These are phyloP conservation scores for Linderniella brevidens DNA, from an alignment of 257 asterid species.

Conservation along the genomic window DNA sequence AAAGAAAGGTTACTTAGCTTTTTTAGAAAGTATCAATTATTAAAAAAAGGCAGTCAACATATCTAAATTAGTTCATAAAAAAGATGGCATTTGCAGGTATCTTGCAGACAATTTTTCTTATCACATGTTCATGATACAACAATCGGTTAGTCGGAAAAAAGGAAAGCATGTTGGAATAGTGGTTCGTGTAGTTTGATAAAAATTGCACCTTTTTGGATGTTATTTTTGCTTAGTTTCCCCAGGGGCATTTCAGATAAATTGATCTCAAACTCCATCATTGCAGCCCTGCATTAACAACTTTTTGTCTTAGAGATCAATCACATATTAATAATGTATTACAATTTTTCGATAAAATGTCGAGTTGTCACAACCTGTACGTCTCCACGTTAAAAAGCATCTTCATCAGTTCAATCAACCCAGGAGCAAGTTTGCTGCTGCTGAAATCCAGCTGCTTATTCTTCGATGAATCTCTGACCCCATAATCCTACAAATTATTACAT, in stretches of 20 bases:
- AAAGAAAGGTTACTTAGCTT: no score
- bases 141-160: not conserved
- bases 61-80: no score
- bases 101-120: not conserved
- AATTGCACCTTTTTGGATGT: conserved; percentile 79
- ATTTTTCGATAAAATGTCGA: conserved; percentile 2
- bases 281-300: conserved; percentile 72
- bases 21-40: no score
- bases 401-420: conserved; percentile 65
- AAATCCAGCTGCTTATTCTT: conserved; percentile 39
- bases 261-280: conserved; percentile 97
- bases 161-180: no score
- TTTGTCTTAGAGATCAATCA: conserved; percentile 11
- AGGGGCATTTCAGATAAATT: conserved; percentile 99
- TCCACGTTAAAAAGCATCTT: conserved; percentile 90
- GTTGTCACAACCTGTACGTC: conserved; percentile 55
- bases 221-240: conserved; percentile 84
- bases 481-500: conserved; percentile 40
- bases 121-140: conserved; percentile 9
- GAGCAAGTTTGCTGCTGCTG: conserved; percentile 54
- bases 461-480: conserved; percentile 57
- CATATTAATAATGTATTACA: conserved; percentile 6
- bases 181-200: not conserved
- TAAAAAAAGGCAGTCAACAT: no score
- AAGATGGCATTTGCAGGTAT: no score